Evolutionary conservation across 768 basidiomycete genomes (phyloP).

Genomic region (Termitomyces bulborhizus): DNA sequence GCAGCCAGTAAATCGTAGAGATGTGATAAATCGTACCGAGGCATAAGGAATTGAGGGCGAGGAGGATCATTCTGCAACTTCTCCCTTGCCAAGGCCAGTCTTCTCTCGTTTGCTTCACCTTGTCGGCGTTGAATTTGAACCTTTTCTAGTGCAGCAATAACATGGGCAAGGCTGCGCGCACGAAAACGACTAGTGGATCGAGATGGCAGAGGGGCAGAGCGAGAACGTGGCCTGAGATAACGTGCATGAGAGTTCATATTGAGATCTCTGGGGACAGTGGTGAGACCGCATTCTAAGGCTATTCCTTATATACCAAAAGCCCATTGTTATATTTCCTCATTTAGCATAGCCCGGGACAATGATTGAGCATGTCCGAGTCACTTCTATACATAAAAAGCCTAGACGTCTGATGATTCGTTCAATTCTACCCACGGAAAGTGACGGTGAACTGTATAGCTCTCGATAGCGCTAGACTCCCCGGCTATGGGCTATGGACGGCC

Average conservation of each 20-base stretch:
- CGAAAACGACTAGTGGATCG: background rate
- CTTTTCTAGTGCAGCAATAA: background rate
- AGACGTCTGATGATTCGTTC: too few relatives aligned
- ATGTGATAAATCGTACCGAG: slow-evolving; percentile 11
- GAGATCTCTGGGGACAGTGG: background rate
- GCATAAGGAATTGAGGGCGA: slow-evolving; percentile 9
- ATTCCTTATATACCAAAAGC: background rate
- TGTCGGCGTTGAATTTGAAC: background rate
- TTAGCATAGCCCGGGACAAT: too few relatives aligned
- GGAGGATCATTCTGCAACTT: background rate
- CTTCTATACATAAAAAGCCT: too few relatives aligned
- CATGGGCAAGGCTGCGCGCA: background rate
- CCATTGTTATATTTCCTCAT: too few relatives aligned
- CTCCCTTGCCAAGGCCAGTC: background rate
- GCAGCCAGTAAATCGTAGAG: background rate
- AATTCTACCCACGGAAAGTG: too few relatives aligned
- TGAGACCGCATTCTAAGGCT: too few relatives aligned
- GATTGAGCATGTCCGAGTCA: too few relatives aligned
- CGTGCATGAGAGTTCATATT: slow-evolving; percentile 3
- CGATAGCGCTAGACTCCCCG: background rate
- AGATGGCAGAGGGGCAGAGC: slow-evolving; percentile 1
- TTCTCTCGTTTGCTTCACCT: background rate
- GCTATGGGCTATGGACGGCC: background rate
- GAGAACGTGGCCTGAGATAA: slow-evolving; percentile 2
- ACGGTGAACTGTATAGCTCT: too few relatives aligned